A percentile compares a stretch with the other conserved stretches of the same genome.
Evolutionary conservation across 352 stramenopile genomes (phyloP).

Genomic region (Saprolegnia parasitica): DNA sequence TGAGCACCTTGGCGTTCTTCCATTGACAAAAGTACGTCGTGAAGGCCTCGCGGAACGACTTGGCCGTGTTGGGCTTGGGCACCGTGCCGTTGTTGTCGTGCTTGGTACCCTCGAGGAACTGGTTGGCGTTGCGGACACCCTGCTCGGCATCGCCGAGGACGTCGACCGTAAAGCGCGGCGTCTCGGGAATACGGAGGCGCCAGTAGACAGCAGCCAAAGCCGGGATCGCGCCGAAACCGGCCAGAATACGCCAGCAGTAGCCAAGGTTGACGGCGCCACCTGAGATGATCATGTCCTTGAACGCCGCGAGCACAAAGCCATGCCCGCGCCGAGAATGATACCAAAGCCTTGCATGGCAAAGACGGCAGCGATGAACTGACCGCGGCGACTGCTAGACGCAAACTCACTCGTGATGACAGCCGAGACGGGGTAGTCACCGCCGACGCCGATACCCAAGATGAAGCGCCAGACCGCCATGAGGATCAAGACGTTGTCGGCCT

Average conservation of each 20-base stretch:
- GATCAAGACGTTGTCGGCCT: constrained; percentile 45
- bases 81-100: constrained; percentile 38
- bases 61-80: constrained; percentile 41
- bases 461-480: constrained; percentile 50
- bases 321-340: constrained; percentile 39
- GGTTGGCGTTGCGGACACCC: constrained; percentile 32
- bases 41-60: constrained; percentile 40
- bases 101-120: constrained; percentile 34
- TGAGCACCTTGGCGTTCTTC: constrained; percentile 43
- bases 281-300: constrained; percentile 37
- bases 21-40: constrained; percentile 37
- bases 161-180: constrained; percentile 42
- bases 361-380: constrained; percentile 45
- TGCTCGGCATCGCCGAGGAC: constrained; percentile 41
- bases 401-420: constrained; percentile 54
- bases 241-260: constrained; percentile 46
- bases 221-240: constrained; percentile 41
- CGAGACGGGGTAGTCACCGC: constrained; percentile 49
- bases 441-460: constrained; percentile 49
- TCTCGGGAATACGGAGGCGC: constrained; percentile 45
- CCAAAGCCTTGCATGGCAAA: constrained; percentile 54
- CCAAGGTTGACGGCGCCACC: constrained; percentile 38
- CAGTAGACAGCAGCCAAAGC: constrained; percentile 44
- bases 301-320: constrained; percentile 37
- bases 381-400: constrained; percentile 38